phyloP scores from a whole-genome alignment of 768 basidiomycete genomes.

The Termitomyces titanicus region DNA sequence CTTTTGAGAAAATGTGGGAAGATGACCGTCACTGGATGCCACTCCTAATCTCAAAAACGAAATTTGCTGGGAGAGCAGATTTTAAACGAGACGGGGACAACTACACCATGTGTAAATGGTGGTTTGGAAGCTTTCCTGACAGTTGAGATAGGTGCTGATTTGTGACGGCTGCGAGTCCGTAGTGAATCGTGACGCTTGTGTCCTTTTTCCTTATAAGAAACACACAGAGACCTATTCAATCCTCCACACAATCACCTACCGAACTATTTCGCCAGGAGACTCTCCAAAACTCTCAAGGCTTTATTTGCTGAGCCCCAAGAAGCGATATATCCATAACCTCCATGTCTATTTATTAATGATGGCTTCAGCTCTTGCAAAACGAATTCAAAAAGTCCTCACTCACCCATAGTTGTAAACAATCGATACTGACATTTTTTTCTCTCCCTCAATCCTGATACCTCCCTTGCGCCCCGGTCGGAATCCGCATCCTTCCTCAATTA shows the following conservation, averaged over 20 bases:
- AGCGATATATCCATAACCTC: constrained; percentile 57
- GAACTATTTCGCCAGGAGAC: constrained; percentile 4
- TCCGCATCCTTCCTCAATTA: constrained; percentile 55
- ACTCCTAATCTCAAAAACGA: constrained; percentile 39
- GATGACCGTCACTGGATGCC: constrained; percentile 72
- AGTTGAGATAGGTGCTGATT: not conserved
- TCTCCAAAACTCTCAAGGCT: constrained; percentile 44
- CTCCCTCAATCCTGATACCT: constrained; percentile 51
- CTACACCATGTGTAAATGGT: constrained; percentile 38
- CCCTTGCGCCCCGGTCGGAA: constrained; percentile 51
- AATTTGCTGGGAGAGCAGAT: constrained; percentile 45
- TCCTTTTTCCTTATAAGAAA: not conserved
- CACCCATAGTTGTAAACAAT: constrained; percentile 67
- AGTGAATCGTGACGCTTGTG: too few relatives aligned
- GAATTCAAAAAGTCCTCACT: constrained; percentile 14
- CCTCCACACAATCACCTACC: not conserved
- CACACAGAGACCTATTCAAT: not conserved
- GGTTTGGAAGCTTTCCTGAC: constrained; percentile 30
- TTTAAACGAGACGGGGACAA: constrained; percentile 30
- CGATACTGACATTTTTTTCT: constrained; percentile 35
- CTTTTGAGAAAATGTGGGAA: constrained; percentile 58
- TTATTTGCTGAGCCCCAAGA: constrained; percentile 62
- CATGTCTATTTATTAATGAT: constrained; percentile 39
- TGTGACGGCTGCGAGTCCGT: not conserved
- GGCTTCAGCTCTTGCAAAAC: not conserved